phyloP scores from a whole-genome alignment of 2,329 filamentous ascomycete genomes.

The Monosporascus ibericus region DNA sequence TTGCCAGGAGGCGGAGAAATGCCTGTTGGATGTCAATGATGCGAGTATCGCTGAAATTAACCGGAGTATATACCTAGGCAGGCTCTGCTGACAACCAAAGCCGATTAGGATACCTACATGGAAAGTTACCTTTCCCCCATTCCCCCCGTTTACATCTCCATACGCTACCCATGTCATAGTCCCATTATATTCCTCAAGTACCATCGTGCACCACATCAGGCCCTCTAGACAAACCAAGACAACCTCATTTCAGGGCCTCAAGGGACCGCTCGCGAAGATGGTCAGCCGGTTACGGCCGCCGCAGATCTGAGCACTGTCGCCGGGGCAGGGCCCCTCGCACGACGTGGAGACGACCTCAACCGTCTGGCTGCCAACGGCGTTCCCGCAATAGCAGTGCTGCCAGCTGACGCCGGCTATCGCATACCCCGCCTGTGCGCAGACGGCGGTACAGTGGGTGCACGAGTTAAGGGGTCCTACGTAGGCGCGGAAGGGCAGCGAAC shows the following conservation, averaged over 20 bases:
- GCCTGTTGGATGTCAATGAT: no score
- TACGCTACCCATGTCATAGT: no score
- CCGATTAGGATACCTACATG: no score
- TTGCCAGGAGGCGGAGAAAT: no score
- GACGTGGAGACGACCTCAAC: constrained; percentile 3
- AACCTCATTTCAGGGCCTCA: neutral
- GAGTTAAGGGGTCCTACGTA: constrained; percentile 4
- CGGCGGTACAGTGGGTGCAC: neutral
- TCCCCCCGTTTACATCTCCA: no score
- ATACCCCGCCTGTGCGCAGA: neutral
- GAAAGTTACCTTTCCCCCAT: no score
- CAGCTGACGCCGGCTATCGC: constrained; percentile 4
- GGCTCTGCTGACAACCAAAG: no score
- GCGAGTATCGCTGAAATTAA: no score
- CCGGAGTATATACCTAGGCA: no score
- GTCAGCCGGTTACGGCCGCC: constrained; percentile 3
- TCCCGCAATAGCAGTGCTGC: constrained; percentile 4
- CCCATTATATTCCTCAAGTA: no score
- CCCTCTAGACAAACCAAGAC: no score
- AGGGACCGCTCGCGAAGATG: constrained; percentile 1
- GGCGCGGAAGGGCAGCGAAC: constrained; percentile 1
- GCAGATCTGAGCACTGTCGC: neutral
- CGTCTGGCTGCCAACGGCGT: constrained; percentile 3
- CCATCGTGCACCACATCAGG: no score
- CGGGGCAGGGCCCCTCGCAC: constrained; percentile 1